These are phyloP conservation scores for Phlyctochytrium arcticum DNA, from an alignment of 192 early-diverging fungal genomes.

Conservation along the genomic window DNA sequence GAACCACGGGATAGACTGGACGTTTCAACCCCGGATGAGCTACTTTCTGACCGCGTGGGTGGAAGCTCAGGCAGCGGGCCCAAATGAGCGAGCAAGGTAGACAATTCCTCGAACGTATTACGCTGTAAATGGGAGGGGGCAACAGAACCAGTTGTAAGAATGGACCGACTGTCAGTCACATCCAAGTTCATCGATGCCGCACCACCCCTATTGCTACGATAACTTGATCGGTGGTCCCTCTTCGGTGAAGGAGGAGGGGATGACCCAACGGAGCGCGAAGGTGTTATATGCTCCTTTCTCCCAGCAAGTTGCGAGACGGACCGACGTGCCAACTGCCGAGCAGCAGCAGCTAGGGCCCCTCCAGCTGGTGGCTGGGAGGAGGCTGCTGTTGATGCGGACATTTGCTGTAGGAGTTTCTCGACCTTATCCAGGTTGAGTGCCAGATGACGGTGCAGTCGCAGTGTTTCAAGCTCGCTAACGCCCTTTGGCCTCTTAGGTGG, in stretches of 20 bases:
- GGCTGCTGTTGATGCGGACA: neutral
- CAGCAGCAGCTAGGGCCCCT: too few relatives aligned
- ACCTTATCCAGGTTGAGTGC: constrained; percentile 42
- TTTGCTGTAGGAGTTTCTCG: constrained; percentile 11
- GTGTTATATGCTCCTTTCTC: neutral
- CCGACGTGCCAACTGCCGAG: neutral
- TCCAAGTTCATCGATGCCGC: neutral
- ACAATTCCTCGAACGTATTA: constrained; percentile 68
- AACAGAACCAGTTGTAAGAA: too few relatives aligned
- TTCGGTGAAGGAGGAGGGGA: neutral
- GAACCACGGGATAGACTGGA: neutral
- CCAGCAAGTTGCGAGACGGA: constrained; percentile 15
- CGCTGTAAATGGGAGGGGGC: neutral
- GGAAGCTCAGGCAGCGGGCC: constrained; percentile 72
- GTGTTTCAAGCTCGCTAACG: constrained; percentile 25
- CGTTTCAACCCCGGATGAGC: neutral
- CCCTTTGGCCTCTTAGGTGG: neutral
- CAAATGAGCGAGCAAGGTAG: constrained; percentile 78
- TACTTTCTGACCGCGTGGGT: neutral
- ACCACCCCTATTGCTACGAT: neutral
- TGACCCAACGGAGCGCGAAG: neutral
- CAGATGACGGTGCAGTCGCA: constrained; percentile 37
- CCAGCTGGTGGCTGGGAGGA: neutral
- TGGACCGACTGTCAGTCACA: too few relatives aligned
- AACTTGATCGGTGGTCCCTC: neutral